phyloP scores from a whole-genome alignment of 192 early-diverging fungal species.

The Obelidium mucronatum region DNA sequence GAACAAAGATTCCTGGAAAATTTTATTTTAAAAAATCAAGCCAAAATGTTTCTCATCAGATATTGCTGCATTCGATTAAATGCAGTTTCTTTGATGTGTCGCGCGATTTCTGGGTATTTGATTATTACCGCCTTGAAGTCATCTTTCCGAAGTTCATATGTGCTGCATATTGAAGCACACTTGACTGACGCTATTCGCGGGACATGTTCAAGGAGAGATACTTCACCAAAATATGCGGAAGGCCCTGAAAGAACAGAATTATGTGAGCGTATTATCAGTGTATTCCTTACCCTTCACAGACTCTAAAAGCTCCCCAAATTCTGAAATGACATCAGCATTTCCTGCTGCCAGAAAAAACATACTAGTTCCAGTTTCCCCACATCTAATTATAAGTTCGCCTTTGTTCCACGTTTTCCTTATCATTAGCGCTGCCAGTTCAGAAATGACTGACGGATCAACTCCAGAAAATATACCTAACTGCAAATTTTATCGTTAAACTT shows the following conservation, averaged over 20 bases:
- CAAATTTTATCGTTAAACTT: background rate
- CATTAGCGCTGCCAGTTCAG: conserved; percentile 50
- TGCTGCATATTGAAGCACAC: conserved; percentile 43
- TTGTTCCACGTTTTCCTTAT: conserved; percentile 38
- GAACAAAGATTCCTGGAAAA: too few relatives aligned
- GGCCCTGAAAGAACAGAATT: too few relatives aligned
- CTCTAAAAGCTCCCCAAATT: conserved; percentile 55
- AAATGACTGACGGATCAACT: conserved; percentile 42
- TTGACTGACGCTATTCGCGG: conserved; percentile 52
- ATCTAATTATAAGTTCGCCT: conserved; percentile 45
- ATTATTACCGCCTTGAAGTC: conserved; percentile 42
- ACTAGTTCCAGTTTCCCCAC: conserved; percentile 49
- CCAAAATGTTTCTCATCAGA: conserved; percentile 52
- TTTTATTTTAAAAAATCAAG: conserved; percentile 13
- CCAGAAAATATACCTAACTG: conserved; percentile 45
- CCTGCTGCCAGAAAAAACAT: conserved; percentile 64
- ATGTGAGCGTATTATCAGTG: too few relatives aligned
- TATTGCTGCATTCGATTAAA: conserved; percentile 50
- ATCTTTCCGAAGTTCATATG: conserved; percentile 42
- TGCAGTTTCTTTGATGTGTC: conserved; percentile 49
- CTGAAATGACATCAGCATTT: conserved; percentile 55
- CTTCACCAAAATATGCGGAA: conserved; percentile 62
- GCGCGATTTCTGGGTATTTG: conserved; percentile 43
- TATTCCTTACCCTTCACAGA: too few relatives aligned
- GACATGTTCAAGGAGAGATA: conserved; percentile 59